phyloP scores from a whole-genome alignment of 257 asterid genomes.

The Perilla frutescens region DNA sequence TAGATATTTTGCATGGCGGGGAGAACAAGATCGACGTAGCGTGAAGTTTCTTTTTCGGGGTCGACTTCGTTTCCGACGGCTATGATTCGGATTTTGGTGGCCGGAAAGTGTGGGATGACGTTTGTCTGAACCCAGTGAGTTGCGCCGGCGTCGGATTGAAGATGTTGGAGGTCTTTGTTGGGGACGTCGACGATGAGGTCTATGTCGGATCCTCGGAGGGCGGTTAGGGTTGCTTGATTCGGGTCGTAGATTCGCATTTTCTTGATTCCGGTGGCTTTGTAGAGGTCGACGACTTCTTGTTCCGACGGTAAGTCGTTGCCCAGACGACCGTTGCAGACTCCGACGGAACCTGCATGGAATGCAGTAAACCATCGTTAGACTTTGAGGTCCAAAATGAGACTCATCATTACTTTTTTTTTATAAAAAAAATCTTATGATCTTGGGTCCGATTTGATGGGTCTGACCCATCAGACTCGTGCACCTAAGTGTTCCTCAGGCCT shows the following conservation, averaged over 20 bases:
- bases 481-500: too few relatives aligned
- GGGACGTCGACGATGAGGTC: constrained; percentile 46
- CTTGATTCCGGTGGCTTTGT: constrained; percentile 34
- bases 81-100: constrained; percentile 44
- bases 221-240: constrained; percentile 24
- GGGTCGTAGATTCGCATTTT: constrained; percentile 43
- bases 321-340: constrained; percentile 44
- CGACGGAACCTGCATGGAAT: constrained; percentile 2
- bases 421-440: too few relatives aligned
- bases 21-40: constrained; percentile 16
- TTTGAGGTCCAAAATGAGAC: too few relatives aligned
- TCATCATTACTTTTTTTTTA: too few relatives aligned
- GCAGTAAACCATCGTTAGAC: too few relatives aligned
- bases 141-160: constrained; percentile 43
- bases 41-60: constrained; percentile 24
- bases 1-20: constrained; percentile 46
- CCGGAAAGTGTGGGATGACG: constrained; percentile 31
- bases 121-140: constrained; percentile 44
- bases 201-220: constrained; percentile 42
- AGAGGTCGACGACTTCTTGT: constrained; percentile 31
- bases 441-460: too few relatives aligned
- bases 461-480: too few relatives aligned
- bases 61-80: constrained; percentile 53
- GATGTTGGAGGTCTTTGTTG: constrained; percentile 33
- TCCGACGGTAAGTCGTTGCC: constrained; percentile 39